Evolutionary conservation across 78 protist genomes (phyloP).

Genomic region (Dictyostelium firmibasis): DNA sequence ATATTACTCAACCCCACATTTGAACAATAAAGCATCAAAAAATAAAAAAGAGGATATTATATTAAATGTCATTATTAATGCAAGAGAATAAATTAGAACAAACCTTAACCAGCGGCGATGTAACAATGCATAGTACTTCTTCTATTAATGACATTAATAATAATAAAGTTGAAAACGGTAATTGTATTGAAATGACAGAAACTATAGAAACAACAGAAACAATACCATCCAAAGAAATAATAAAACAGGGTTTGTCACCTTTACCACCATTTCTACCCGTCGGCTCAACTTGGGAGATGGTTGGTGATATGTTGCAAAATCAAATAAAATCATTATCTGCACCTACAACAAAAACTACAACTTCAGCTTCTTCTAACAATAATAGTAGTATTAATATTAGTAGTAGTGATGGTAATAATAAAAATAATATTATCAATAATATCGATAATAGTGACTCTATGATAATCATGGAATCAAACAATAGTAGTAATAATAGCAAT

Average conservation of each 20-base stretch:
- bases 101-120: neutral
- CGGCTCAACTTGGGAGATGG: slow-evolving; percentile 9
- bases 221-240: neutral
- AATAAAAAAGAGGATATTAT: no score
- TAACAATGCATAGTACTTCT: neutral
- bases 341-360: neutral
- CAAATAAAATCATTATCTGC: neutral
- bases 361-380: neutral
- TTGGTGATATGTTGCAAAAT: slow-evolving; percentile 9
- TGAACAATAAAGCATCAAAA: no score
- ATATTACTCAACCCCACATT: no score
- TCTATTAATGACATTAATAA: neutral
- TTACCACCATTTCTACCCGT: slow-evolving; percentile 7
- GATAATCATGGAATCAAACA: neutral
- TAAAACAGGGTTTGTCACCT: neutral
- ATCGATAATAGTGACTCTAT: neutral
- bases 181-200: no score
- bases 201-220: neutral
- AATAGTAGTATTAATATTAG: neutral
- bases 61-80: neutral
- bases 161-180: no score
- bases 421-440: no score
- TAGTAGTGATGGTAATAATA: no score
- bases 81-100: neutral
- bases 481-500: neutral